These are phyloP conservation scores for Emmonsia crescens DNA, from an alignment of 2,329 filamentous ascomycete species.

Conservation along the genomic window DNA sequence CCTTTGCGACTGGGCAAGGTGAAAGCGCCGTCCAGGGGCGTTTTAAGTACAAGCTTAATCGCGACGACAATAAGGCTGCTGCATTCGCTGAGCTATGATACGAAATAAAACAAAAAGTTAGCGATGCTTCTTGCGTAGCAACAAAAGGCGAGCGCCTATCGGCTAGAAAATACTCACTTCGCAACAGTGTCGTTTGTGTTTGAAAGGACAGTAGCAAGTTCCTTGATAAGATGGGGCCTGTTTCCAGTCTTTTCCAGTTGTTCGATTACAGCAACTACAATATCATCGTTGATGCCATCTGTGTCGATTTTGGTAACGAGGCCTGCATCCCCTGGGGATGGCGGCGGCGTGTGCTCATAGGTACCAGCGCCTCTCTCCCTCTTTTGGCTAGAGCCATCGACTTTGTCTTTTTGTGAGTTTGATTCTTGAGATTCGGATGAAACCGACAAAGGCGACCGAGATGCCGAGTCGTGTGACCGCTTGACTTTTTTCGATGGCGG, in stretches of 20 bases:
- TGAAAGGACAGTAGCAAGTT: conserved; percentile 71
- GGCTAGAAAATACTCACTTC: conserved; percentile 55
- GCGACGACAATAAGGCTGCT: conserved; percentile 86
- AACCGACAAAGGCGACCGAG: conserved; percentile 31
- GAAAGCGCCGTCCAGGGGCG: conserved; percentile 67
- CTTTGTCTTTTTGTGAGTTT: conserved; percentile 20
- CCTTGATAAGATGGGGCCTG: conserved; percentile 86
- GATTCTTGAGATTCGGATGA: conserved; percentile 22
- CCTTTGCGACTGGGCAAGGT: conserved; percentile 83
- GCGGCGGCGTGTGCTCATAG: conserved; percentile 67
- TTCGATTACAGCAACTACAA: conserved; percentile 80
- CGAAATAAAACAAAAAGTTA: conserved; percentile 22
- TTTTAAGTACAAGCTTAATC: conserved; percentile 80
- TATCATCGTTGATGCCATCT: conserved; percentile 82
- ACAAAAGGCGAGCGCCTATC: conserved; percentile 2
- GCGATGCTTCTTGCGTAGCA: conserved; percentile 9
- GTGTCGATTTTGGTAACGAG: conserved; percentile 55
- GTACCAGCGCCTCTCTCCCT: conserved; percentile 41
- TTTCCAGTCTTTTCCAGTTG: conserved; percentile 86
- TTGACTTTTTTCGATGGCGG: conserved; percentile 61
- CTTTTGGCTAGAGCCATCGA: conserved; percentile 16
- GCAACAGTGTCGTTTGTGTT: conserved; percentile 71
- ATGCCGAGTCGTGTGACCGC: conserved; percentile 54
- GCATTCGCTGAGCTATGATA: conserved; percentile 77
- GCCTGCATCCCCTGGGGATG: conserved; percentile 50